phyloP scores from a whole-genome alignment of 768 basidiomycete species.

The Rhodotorula toruloides region DNA sequence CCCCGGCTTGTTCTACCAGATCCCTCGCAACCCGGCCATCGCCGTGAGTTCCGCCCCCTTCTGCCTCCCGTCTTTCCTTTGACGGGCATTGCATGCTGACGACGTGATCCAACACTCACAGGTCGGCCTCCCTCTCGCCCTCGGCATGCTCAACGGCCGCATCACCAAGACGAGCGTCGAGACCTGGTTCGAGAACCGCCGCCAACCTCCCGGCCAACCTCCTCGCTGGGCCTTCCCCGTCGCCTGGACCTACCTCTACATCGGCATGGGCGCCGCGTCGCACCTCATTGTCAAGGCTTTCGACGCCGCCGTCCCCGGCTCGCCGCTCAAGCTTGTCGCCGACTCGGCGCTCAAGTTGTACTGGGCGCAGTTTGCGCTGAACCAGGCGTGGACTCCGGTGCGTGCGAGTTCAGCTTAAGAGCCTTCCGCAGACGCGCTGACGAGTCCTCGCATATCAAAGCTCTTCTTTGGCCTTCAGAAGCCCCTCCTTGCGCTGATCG shows the following conservation, averaged over 20 bases:
- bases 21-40: slow-evolving; percentile 9
- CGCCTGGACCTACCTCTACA: slow-evolving; percentile 35
- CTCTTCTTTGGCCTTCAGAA: slow-evolving; percentile 34
- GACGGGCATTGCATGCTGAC: no score
- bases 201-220: slow-evolving; percentile 22
- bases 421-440: no score
- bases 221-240: slow-evolving; percentile 32
- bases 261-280: slow-evolving; percentile 25
- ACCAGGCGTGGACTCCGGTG: slow-evolving; percentile 40
- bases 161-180: slow-evolving; percentile 36
- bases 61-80: no score
- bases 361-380: slow-evolving; percentile 38
- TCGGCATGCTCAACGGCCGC: slow-evolving; percentile 27
- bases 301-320: slow-evolving; percentile 25
- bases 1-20: background rate
- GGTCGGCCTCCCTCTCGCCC: slow-evolving; percentile 38
- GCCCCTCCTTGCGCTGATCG: slow-evolving; percentile 28
- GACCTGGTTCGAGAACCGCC: slow-evolving; percentile 29
- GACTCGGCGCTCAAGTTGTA: slow-evolving; percentile 33
- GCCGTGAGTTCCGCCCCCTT: slow-evolving; percentile 2
- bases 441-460: no score
- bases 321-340: slow-evolving; percentile 15
- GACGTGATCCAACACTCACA: background rate
- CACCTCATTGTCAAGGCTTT: slow-evolving; percentile 34
- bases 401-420: no score